phyloP scores from a whole-genome alignment of 345 rosid species.

The Gossypioides kirkii region DNA sequence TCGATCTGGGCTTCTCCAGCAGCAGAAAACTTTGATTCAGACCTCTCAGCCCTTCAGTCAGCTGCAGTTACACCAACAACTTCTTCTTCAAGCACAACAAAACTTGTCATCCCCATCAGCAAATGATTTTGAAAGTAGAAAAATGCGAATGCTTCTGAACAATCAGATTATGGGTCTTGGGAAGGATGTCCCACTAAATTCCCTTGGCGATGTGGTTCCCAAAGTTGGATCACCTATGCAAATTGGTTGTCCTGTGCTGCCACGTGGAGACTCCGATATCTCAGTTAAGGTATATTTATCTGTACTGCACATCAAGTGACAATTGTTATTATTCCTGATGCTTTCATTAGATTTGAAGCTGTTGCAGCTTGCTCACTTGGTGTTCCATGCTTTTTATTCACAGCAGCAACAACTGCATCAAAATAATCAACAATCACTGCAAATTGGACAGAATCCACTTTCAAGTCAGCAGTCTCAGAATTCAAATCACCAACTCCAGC shows the following conservation, averaged over 20 bases:
- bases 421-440: slow-evolving; percentile 34
- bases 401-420: slow-evolving; percentile 47
- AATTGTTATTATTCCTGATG: background rate
- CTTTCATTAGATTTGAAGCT: background rate
- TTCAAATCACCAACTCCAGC: slow-evolving; percentile 35
- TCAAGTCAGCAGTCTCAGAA: slow-evolving; percentile 44
- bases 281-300: slow-evolving; percentile 37
- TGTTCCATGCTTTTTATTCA: slow-evolving; percentile 19
- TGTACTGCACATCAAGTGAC: background rate
- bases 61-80: slow-evolving; percentile 49
- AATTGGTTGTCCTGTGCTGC: slow-evolving; percentile 28
- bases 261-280: slow-evolving; percentile 39
- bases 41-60: slow-evolving; percentile 40
- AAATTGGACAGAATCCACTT: slow-evolving; percentile 35
- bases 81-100: slow-evolving; percentile 52
- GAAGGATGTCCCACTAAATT: slow-evolving; percentile 33
- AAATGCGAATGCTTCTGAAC: slow-evolving; percentile 43
- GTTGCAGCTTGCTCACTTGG: slow-evolving; percentile 11
- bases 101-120: slow-evolving; percentile 37
- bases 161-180: slow-evolving; percentile 37
- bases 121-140: slow-evolving; percentile 47
- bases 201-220: slow-evolving; percentile 31
- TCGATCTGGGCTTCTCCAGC: slow-evolving; percentile 40
- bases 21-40: slow-evolving; percentile 40
- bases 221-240: slow-evolving; percentile 37